A percentile compares a stretch with the other conserved stretches of the same genome.
phyloP scores from a whole-genome alignment of 805 yeast species.

The Candida silvatica region DNA sequence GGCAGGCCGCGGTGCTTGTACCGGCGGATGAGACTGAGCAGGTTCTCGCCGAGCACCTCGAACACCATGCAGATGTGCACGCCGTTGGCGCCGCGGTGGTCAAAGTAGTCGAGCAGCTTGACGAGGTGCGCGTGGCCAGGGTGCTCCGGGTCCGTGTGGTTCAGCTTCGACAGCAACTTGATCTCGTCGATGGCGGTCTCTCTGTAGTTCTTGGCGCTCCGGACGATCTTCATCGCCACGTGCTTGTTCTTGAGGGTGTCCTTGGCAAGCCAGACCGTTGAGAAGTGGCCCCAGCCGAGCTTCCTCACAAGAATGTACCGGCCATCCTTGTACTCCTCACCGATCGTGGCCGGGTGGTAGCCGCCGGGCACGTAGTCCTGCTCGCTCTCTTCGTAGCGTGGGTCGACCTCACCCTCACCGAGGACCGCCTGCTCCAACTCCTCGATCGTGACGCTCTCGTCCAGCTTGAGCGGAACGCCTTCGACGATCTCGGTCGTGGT shows the following conservation, averaged over 20 bases:
- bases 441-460: conserved; percentile 3
- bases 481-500: neutral
- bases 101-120: conserved; percentile 72
- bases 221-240: conserved; percentile 91
- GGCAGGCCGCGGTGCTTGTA: conserved; percentile 48
- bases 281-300: conserved; percentile 98
- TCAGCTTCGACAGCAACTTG: conserved; percentile 59
- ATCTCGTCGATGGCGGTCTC: conserved; percentile 95
- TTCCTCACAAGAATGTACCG: conserved; percentile 79
- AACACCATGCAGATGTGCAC: conserved; percentile 94
- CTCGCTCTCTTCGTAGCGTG: conserved; percentile 69
- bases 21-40: conserved; percentile 74
- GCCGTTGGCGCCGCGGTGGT: conserved; percentile 87
- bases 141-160: conserved; percentile 55
- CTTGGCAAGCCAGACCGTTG: conserved; percentile 88
- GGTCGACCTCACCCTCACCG: conserved; percentile 27
- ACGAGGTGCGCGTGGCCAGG: conserved; percentile 81
- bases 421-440: conserved; percentile 30
- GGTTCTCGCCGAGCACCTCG: conserved; percentile 92
- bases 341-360: conserved; percentile 87
- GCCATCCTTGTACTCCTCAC: conserved; percentile 67
- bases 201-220: conserved; percentile 84
- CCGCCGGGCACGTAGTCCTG: conserved; percentile 91
- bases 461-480: neutral
- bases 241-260: conserved; percentile 51